A percentile compares a stretch with the other conserved stretches of the same genome.
phyloP scores from a whole-genome alignment of 148 eudicot species.

The Chenopodium formosanum region DNA sequence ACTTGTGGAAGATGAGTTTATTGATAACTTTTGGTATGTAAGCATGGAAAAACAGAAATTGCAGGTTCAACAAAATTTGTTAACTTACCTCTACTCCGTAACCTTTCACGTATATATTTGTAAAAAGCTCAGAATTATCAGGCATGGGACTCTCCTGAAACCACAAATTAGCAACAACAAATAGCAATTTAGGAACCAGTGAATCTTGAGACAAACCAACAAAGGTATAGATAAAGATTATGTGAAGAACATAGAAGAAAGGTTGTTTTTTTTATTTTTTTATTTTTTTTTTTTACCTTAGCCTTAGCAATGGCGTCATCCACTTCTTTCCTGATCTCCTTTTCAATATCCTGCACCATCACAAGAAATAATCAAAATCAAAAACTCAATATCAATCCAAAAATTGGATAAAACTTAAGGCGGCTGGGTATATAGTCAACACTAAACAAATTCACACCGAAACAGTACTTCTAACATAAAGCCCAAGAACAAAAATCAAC shows the following conservation, averaged over 20 bases:
- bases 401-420: neutral
- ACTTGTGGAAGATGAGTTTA: too few species aligned
- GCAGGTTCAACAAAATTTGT: neutral
- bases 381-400: neutral
- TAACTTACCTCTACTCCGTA: slow-evolving; percentile 68
- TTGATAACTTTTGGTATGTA: too few species aligned
- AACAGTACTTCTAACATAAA: neutral
- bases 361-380: neutral
- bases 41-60: neutral
- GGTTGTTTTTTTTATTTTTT: too few species aligned
- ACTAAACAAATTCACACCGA: neutral
- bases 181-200: neutral
- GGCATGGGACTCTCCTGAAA: slow-evolving; percentile 95
- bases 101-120: slow-evolving; percentile 83
- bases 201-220: neutral
- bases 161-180: slow-evolving; percentile 1
- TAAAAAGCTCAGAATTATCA: slow-evolving; percentile 72
- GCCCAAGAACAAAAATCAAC: neutral
- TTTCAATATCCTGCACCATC: slow-evolving; percentile 49
- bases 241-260: neutral
- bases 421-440: neutral
- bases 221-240: neutral
- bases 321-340: slow-evolving; percentile 52
- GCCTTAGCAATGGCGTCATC: slow-evolving; percentile 60
- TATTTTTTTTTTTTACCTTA: slow-evolving; percentile 35